Evolutionary conservation across 129 eudicot genomes (phyloP).

Genomic region (Solidago caesia): DNA sequence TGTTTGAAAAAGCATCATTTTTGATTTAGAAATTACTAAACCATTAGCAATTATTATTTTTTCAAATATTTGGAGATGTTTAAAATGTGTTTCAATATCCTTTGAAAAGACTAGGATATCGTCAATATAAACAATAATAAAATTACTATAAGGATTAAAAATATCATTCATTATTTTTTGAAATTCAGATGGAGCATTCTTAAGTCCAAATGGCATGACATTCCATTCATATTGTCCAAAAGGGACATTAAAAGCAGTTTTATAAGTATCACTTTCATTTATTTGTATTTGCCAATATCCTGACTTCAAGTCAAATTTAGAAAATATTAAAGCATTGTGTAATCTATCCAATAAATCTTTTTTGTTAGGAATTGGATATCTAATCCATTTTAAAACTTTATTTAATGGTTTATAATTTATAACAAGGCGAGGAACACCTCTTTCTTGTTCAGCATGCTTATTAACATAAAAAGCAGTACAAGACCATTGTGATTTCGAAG

Average conservation of each 20-base stretch:
- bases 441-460: constrained; percentile 1
- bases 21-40: too few species aligned
- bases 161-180: too few species aligned
- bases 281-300: constrained; percentile 6
- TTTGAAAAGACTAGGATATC: too few species aligned
- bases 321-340: not conserved
- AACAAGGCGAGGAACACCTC: not conserved
- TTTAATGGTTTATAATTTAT: not conserved
- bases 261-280: not conserved
- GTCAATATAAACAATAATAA: too few species aligned
- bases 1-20: too few species aligned
- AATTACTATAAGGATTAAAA: too few species aligned
- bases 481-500: not conserved
- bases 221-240: not conserved
- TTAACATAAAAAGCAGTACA: constrained; percentile 13
- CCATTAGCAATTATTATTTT: too few species aligned
- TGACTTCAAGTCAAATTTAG: not conserved
- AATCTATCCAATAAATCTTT: constrained; percentile 5
- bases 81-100: too few species aligned
- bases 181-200: too few species aligned
- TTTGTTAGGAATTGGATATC: not conserved
- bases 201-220: too few species aligned
- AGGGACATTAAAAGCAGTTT: not conserved
- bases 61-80: too few species aligned
- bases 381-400: constrained; percentile 7